Base-by-base conservation (phyloP, 441 rosid species). In the Populus tomentosa region DNA sequence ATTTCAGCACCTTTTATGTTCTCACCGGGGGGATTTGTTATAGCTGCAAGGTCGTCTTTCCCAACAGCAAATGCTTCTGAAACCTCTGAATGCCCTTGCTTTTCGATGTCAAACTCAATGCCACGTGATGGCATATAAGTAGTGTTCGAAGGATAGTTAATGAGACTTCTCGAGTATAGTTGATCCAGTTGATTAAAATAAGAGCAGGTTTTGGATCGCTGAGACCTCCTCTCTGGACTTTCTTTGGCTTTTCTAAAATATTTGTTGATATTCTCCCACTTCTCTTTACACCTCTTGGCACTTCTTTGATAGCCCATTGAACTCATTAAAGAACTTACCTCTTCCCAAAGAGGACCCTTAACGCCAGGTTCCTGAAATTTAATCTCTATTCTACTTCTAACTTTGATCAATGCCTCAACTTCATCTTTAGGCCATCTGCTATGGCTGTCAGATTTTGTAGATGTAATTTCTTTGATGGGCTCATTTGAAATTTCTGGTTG, bases 231-330 rank as follows among this genome's bases (percentile, higher is more conserved):
- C 67, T 73, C 83, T 4, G 74, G 70, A 50, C 81, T 78, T 26
- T 82, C 87, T 74, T 81, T 85, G 21, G 83, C 71, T 78, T 82
- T 84, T 75, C 75, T 84, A 35, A 84, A 87, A 33, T 87, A 87
- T 71, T 85, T 87, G 80, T 84, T 87, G 53, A 85, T 85, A 71
- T 87, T 87, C 75, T 87, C 90, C 88, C 90, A 87, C 69, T 87
- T 87, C 64, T 87, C 87, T 77, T 87, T 87, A 72, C 88, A 85
- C 35, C 86, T 82, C 79, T 78, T 87, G 26, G 88, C 86, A 67
- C 84, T 82, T 73, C 87, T 82, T 63, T 78, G 80, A 40, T 84
- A 87, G 10, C 90, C 88, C 75, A 81, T 70, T n/a, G 82, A 79
- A 70, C 72, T 76, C 87, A 87, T 85, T 63, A 70, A 70, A 63